Percentiles rank a stretch among this genome's conserved stretches.
Conservation (phyloP, 495 filamentous ascomycete species). For the Sordaria brevicollis region DNA sequence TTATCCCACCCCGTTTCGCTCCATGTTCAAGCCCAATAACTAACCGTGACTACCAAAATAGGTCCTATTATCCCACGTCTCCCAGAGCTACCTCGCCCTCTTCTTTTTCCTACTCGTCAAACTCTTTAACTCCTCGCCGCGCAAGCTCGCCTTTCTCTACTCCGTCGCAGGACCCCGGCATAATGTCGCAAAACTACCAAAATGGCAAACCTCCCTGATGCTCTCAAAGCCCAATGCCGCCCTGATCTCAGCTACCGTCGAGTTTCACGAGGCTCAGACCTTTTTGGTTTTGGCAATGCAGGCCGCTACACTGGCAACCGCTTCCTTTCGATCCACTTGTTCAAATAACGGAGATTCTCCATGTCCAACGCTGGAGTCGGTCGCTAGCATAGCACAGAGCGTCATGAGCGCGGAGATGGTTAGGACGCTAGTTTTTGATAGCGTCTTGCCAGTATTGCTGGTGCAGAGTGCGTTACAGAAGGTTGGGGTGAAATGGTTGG, state of each 20-base stretch:
- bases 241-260: neutral
- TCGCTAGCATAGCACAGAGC: neutral
- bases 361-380: neutral
- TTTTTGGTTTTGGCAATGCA: slow-evolving; percentile 1
- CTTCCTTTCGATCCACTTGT: neutral
- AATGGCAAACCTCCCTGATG: no score
- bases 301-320: neutral
- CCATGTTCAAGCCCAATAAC: neutral
- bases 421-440: neutral
- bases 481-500: neutral
- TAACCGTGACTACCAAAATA: neutral
- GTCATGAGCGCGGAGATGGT: neutral
- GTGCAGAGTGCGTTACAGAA: neutral
- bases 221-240: neutral
- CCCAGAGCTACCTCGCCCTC: no score
- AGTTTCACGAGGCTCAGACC: neutral
- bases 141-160: no score
- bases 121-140: no score
- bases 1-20: neutral
- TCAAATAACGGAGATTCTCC: neutral
- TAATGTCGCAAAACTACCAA: no score
- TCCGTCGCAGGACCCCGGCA: no score
- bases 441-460: neutral
- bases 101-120: no score
- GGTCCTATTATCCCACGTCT: neutral